Conservation (phyloP, 2,329 filamentous ascomycete species). For the Ophiostoma sp. region DNA sequence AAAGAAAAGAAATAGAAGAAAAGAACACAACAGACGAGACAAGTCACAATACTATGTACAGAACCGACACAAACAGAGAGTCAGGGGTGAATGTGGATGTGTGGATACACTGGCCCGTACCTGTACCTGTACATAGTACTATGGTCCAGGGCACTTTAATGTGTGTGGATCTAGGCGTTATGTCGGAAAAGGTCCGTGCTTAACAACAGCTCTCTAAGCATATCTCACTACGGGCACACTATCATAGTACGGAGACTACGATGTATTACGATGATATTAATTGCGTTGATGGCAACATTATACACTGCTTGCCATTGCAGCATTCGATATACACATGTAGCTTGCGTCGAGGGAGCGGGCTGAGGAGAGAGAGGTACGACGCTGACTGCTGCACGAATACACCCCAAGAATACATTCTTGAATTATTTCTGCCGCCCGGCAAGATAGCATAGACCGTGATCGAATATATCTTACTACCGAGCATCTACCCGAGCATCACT, state of each 20-base stretch:
- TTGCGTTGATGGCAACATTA: neutral
- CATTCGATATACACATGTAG: neutral
- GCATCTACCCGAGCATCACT: conserved; percentile 19
- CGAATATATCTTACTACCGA: neutral
- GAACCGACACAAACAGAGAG: neutral
- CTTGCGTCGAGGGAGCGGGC: neutral
- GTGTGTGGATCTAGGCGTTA: conserved; percentile 11
- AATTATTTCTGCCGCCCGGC: neutral
- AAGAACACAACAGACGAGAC: neutral
- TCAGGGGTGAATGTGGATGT: conserved; percentile 11
- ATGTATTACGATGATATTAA: neutral
- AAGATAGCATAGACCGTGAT: neutral
- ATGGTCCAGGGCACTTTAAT: conserved; percentile 2
- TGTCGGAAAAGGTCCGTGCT: conserved; percentile 15
- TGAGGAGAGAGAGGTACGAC: neutral
- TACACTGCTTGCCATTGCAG: neutral
- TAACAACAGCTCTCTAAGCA: neutral
- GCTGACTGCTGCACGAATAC: neutral
- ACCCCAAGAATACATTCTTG: neutral
- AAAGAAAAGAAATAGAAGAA: neutral
- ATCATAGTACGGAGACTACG: too few relatives aligned
- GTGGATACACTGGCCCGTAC: neutral
- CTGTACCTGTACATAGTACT: neutral
- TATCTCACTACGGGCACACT: too few relatives aligned
- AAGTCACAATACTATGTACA: neutral